Base-by-base conservation (phyloP, 768 basidiomycete genomes). In the Tulasnella sp. region DNA sequence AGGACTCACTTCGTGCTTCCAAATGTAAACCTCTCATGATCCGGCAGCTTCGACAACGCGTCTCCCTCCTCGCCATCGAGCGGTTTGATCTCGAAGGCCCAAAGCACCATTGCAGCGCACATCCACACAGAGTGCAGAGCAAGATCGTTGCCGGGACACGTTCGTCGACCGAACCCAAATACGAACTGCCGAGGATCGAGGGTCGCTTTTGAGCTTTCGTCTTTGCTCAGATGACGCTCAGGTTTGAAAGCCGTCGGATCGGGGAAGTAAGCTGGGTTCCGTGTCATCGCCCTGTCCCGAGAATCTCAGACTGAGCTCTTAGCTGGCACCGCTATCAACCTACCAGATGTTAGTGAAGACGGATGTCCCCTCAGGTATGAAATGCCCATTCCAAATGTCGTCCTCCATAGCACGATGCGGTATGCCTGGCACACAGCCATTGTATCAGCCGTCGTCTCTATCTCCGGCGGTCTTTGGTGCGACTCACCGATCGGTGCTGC, bases 311-410 rank as follows among this genome's bases (percentile, higher is more conserved):
- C 7, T 44, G 44, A 19, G 17, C 7, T 22, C 17, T n/a, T 17
- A 19, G 17, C 1, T 17, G 47, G n/a, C n/a, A 52, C 0, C n/a
- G 2, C 11, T 19, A 5, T 8, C 5, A 52, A 34, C 52, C 9
- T 62, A 36, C 69, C 69, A 70, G 7, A 37, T 52, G 35, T 70
- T 70, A 26, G 47, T n/a, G 14, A 70, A 59, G 16, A 70, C 47
- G 9, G 12, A 59, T 1, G 69, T 40, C 19, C 69, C 69, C 12
- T 42, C 37, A 17, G 69, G 69, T 1, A 70, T 62, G 42, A 59
- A 71, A 6, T 62, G 39, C 17, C 73, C 73, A 12, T 74, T 62
- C 35, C 73, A 74, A 17, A 67, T 36, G 29, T 74, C 72, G 47
- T 74, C 73, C 47, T 37, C 42, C 37, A 35, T 6, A 8, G 14